Conservation (phyloP, 2,329 filamentous ascomycete genomes). For the Fusarium devonianum region DNA sequence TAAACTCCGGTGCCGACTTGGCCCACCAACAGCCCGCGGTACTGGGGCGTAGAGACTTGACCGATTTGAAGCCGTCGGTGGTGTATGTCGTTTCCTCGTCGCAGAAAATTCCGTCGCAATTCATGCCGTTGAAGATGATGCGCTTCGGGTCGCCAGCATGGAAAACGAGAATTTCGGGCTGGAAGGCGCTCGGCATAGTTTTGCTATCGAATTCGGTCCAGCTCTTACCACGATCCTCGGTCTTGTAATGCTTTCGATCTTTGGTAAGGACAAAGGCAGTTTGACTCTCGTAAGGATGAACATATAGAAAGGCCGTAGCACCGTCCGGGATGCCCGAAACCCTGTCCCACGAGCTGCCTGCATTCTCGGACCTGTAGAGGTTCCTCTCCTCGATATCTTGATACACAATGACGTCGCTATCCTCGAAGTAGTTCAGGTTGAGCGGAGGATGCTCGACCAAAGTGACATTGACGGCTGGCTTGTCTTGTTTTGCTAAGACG, state of each 20-base stretch:
- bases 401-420: constrained; percentile 82
- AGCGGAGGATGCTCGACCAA: constrained; percentile 71
- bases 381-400: constrained; percentile 69
- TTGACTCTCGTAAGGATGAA: constrained; percentile 80
- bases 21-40: constrained; percentile 89
- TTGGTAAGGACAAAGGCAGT: constrained; percentile 82
- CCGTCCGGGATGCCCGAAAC: constrained; percentile 71
- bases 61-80: constrained; percentile 80
- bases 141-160: constrained; percentile 84
- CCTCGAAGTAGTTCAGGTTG: constrained; percentile 88
- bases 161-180: constrained; percentile 68
- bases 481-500: constrained; percentile 65
- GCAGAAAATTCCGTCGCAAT: constrained; percentile 71
- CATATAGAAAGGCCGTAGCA: constrained; percentile 67
- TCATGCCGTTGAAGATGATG: constrained; percentile 82
- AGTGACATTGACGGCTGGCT: constrained; percentile 70
- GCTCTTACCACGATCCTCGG: constrained; percentile 79
- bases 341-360: constrained; percentile 77
- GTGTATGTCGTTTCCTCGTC: constrained; percentile 76
- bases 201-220: constrained; percentile 79
- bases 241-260: constrained; percentile 78
- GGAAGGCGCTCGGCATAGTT: constrained; percentile 62
- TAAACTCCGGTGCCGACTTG: constrained; percentile 76
- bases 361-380: constrained; percentile 81
- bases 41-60: constrained; percentile 69